These are phyloP conservation scores for Solanum chaucha DNA, from an alignment of 257 asterid species.

Conservation along the genomic window DNA sequence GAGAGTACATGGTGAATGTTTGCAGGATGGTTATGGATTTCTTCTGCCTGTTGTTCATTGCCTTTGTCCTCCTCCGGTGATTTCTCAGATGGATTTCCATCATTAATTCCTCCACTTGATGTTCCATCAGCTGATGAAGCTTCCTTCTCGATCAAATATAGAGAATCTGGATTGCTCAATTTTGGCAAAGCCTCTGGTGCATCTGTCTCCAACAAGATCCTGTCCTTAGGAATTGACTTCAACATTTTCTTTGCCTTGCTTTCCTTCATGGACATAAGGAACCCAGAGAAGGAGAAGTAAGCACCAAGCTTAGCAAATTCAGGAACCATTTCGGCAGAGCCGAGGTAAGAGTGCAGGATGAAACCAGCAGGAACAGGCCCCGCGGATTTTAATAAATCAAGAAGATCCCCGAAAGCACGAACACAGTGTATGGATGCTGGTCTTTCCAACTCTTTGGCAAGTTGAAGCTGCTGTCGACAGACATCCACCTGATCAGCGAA, in stretches of 20 bases:
- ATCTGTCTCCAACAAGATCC: slow-evolving; percentile 94
- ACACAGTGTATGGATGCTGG: slow-evolving; percentile 94
- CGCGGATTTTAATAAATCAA: slow-evolving; percentile 52
- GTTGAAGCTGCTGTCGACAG: slow-evolving; percentile 69
- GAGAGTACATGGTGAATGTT: slow-evolving; percentile 72
- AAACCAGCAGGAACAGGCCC: slow-evolving; percentile 90
- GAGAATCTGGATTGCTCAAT: slow-evolving; percentile 13
- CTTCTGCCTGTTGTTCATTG: slow-evolving; percentile 6
- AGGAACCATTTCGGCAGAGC: slow-evolving; percentile 95
- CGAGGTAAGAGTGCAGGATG: slow-evolving; percentile 77
- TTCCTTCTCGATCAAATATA: slow-evolving; percentile 23
- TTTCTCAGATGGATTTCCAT: background rate
- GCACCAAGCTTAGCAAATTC: slow-evolving; percentile 72
- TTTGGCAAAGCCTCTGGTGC: slow-evolving; percentile 85
- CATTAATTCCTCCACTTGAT: slow-evolving; percentile 3
- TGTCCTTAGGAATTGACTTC: slow-evolving; percentile 60
- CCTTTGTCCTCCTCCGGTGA: background rate
- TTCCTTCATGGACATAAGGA: slow-evolving; percentile 78
- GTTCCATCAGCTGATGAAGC: slow-evolving; percentile 3
- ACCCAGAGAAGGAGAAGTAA: slow-evolving; percentile 91
- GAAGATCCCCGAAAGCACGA: slow-evolving; percentile 85
- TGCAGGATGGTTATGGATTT: slow-evolving; percentile 70
- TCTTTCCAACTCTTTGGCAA: slow-evolving; percentile 63
- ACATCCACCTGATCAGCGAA: slow-evolving; percentile 62
- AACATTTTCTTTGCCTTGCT: slow-evolving; percentile 86